phyloP scores from a whole-genome alignment of 805 yeast species.

The Ogataea nakhonphanomensis region DNA sequence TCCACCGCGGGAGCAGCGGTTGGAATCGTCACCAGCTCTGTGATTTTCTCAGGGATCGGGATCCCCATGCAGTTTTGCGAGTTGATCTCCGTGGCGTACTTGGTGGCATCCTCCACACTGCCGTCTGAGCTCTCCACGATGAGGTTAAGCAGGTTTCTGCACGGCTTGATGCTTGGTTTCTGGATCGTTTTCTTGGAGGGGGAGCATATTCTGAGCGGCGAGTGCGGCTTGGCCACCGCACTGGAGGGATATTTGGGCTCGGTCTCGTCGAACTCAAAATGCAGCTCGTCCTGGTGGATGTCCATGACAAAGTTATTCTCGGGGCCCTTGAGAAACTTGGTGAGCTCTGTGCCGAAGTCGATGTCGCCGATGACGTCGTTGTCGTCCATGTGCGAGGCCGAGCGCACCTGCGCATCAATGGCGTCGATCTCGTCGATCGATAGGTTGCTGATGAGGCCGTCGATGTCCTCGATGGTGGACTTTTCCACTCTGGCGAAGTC shows the following conservation, averaged over 20 bases:
- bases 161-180: slow-evolving; percentile 34
- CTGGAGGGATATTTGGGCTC: neutral
- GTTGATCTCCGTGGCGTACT: slow-evolving; percentile 66
- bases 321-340: slow-evolving; percentile 16
- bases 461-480: slow-evolving; percentile 18
- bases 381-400: slow-evolving; percentile 18
- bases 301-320: slow-evolving; percentile 18
- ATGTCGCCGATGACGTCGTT: slow-evolving; percentile 17
- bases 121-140: slow-evolving; percentile 65
- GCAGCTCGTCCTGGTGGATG: slow-evolving; percentile 22
- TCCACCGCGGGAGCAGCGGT: slow-evolving; percentile 33
- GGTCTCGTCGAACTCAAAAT: slow-evolving; percentile 21
- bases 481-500: slow-evolving; percentile 25
- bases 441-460: slow-evolving; percentile 29
- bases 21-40: slow-evolving; percentile 61
- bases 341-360: slow-evolving; percentile 22
- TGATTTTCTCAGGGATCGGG: slow-evolving; percentile 54
- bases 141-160: slow-evolving; percentile 38
- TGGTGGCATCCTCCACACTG: slow-evolving; percentile 57
- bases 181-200: slow-evolving; percentile 33
- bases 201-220: slow-evolving; percentile 43
- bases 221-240: slow-evolving; percentile 8
- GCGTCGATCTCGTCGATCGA: slow-evolving; percentile 36
- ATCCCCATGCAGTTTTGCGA: slow-evolving; percentile 60
- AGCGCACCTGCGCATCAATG: slow-evolving; percentile 36